A percentile compares a stretch with the other conserved stretches of the same genome.
These are phyloP conservation scores for Fagopyrum homotropicum DNA, from an alignment of 148 eudicot genomes.

Conservation along the genomic window DNA sequence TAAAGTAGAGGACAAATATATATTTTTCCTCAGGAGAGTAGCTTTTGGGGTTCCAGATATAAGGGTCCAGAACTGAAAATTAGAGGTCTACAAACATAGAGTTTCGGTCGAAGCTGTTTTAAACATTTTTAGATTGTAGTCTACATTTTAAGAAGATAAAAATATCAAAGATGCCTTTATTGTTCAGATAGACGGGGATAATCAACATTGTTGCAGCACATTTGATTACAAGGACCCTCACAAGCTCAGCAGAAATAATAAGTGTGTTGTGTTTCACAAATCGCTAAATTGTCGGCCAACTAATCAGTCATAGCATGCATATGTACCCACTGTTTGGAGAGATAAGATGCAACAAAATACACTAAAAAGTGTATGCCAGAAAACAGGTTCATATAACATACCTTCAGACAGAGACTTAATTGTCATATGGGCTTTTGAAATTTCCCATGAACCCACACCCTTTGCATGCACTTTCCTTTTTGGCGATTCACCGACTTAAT, in stretches of 20 bases:
- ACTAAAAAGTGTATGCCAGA: not conserved
- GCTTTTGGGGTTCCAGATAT: not conserved
- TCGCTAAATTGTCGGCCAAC: constrained; percentile 1
- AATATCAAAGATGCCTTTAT: not conserved
- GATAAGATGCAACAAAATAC: not conserved
- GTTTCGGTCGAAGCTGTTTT: not conserved
- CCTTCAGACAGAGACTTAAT: constrained; percentile 12
- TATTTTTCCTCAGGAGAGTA: not conserved
- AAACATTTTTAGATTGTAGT: not conserved
- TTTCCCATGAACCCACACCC: constrained; percentile 96
- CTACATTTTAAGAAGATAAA: not conserved
- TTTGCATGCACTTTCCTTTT: constrained; percentile 64
- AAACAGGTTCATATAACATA: not conserved
- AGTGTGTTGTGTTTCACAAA: not conserved
- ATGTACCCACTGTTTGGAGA: not conserved
- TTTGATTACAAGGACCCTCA: not conserved
- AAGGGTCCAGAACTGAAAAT: not conserved
- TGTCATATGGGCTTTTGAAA: constrained; percentile 60
- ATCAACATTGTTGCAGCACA: not conserved
- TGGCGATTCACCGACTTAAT: constrained; percentile 69
- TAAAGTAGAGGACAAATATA: too few relatives aligned
- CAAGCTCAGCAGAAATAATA: not conserved
- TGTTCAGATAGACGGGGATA: not conserved
- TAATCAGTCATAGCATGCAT: not conserved
- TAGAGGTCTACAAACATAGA: not conserved